Evolutionary conservation across 768 basidiomycete species (phyloP).

Genomic region (Collybiopsis confluens): DNA sequence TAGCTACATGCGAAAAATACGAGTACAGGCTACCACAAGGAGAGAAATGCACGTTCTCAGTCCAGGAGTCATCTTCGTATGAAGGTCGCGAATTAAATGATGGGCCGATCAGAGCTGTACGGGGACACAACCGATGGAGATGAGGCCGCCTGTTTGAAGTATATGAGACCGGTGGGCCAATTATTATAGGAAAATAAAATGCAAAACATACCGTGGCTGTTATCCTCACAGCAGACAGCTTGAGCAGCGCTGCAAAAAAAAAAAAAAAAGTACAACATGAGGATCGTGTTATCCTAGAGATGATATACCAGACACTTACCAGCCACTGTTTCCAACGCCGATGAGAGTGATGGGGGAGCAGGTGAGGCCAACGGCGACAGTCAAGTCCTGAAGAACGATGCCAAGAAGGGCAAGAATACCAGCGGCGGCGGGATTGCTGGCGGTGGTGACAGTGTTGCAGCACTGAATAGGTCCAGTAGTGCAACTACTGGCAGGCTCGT

Average conservation of each 20-base stretch:
- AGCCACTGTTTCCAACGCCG: slow-evolving; percentile 2
- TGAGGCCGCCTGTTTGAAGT: neutral
- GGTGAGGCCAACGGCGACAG: neutral
- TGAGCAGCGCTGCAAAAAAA: neutral
- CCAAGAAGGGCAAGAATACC: slow-evolving; percentile 13
- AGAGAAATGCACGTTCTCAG: too few species aligned
- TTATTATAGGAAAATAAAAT: neutral
- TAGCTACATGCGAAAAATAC: too few species aligned
- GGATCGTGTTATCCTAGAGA: neutral
- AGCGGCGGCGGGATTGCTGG: neutral
- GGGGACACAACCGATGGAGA: slow-evolving; percentile 1
- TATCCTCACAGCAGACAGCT: neutral
- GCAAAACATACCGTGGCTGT: neutral
- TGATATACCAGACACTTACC: neutral
- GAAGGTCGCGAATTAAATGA: too few species aligned
- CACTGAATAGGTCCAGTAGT: neutral
- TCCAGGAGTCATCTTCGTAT: too few species aligned
- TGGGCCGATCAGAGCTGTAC: neutral
- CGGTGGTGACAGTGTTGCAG: neutral
- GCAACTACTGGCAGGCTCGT: neutral
- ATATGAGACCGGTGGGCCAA: too few species aligned
- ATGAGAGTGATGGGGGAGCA: slow-evolving; percentile 6
- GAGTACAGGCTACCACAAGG: too few species aligned
- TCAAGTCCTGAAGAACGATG: slow-evolving; percentile 47
- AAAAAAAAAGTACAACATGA: neutral